These are phyloP conservation scores for Eragrostis tef DNA, from an alignment of 202 grass and related monocot genomes.

Conservation along the genomic window DNA sequence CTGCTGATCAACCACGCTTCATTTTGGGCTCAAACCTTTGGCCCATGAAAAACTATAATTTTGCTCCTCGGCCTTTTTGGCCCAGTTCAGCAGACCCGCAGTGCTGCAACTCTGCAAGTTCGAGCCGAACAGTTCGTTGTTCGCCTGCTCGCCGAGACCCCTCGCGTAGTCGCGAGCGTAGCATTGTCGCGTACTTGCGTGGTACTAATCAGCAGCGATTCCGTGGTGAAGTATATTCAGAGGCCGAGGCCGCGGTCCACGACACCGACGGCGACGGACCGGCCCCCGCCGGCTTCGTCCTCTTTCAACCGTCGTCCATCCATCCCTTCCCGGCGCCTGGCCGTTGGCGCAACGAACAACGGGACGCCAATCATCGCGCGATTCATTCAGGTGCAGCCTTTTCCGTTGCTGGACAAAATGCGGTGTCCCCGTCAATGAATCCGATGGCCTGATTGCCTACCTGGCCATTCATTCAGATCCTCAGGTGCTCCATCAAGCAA, in stretches of 20 bases:
- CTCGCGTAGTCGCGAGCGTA: no score
- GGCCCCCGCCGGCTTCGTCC: neutral
- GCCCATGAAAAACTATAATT: no score
- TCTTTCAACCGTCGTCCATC: neutral
- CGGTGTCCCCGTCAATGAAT: slow-evolving; percentile 4
- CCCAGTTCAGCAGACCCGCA: no score
- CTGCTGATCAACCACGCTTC: neutral
- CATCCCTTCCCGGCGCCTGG: neutral
- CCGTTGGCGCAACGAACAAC: neutral
- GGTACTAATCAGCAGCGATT: no score
- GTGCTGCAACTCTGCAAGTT: no score
- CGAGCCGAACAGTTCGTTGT: no score
- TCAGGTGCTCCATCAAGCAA: neutral
- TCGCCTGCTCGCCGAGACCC: neutral
- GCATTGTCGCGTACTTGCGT: no score
- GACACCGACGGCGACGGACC: no score
- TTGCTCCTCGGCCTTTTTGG: no score
- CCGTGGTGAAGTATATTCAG: no score
- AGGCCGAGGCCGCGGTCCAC: neutral
- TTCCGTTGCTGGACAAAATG: neutral
- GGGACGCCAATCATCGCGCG: neutral
- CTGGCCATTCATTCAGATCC: slow-evolving; percentile 12
- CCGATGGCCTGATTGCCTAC: neutral
- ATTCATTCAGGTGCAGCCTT: neutral
- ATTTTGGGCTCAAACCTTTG: no score